Evolutionary conservation across 345 rosid species (phyloP).

Genomic region (Syzygium grande): DNA sequence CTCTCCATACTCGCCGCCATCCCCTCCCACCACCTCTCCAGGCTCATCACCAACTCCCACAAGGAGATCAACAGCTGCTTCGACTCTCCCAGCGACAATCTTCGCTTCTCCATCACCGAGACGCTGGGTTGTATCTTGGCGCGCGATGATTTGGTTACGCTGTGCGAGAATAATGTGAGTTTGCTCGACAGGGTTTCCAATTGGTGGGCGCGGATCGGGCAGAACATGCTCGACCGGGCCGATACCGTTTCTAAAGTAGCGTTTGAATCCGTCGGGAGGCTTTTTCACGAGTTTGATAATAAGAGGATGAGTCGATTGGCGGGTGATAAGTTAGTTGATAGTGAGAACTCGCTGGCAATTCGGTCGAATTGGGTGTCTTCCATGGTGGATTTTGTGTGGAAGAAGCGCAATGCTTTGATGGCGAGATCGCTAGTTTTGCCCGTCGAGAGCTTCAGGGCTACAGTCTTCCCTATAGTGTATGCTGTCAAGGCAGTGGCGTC

Average conservation of each 20-base stretch:
- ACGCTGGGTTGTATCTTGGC: constrained; percentile 89
- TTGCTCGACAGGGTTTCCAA: constrained; percentile 73
- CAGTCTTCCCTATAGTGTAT: constrained; percentile 81
- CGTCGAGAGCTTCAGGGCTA: constrained; percentile 75
- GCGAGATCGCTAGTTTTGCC: constrained; percentile 82
- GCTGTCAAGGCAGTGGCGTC: constrained; percentile 91
- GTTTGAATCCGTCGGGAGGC: constrained; percentile 87
- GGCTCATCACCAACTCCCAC: constrained; percentile 63
- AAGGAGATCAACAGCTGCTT: constrained; percentile 73
- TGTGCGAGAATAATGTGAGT: constrained; percentile 78
- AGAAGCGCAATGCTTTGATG: constrained; percentile 66
- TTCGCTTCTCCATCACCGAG: constrained; percentile 80
- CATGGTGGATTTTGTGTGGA: constrained; percentile 81
- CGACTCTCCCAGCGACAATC: constrained; percentile 62
- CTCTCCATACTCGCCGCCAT: constrained; percentile 84
- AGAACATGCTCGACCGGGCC: constrained; percentile 76
- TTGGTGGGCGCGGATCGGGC: constrained; percentile 87
- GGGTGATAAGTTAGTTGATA: constrained; percentile 93
- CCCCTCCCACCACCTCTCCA: constrained; percentile 75
- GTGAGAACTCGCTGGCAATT: constrained; percentile 85
- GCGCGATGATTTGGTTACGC: constrained; percentile 81
- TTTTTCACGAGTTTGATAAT: constrained; percentile 86
- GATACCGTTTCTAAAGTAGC: constrained; percentile 89
- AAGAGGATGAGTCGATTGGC: constrained; percentile 92
- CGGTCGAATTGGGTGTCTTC: constrained; percentile 92